Conservation (phyloP, 495 filamentous ascomycete genomes). For the Daldinia caldariorum region DNA sequence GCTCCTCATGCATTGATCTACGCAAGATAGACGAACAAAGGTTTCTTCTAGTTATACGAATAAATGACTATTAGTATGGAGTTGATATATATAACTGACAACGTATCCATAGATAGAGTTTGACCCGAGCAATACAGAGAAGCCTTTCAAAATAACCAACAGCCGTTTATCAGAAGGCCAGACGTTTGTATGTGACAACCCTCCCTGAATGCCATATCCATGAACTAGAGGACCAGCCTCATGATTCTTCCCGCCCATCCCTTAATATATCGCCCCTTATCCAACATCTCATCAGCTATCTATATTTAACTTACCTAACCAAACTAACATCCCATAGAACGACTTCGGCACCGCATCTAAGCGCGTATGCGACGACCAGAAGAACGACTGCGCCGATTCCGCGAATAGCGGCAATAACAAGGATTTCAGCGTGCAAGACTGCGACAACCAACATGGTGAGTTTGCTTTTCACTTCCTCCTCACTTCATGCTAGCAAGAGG, state of each 20-base stretch:
- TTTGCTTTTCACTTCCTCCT: background rate
- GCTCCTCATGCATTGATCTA: slow-evolving; percentile 3
- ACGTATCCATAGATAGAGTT: slow-evolving; percentile 16
- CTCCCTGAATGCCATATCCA: background rate
- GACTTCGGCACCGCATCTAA: slow-evolving; percentile 54
- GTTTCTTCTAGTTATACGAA: background rate
- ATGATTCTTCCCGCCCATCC: no score
- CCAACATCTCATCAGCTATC: background rate
- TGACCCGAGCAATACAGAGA: background rate
- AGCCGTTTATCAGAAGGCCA: slow-evolving; percentile 44
- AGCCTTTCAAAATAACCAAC: slow-evolving; percentile 55
- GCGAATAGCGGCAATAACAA: slow-evolving; percentile 46
- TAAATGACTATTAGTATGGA: background rate
- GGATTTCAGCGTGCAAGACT: slow-evolving; percentile 48
- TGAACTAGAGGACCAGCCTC: no score
- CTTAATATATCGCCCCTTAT: background rate
- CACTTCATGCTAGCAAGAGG: background rate
- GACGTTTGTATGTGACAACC: slow-evolving; percentile 56
- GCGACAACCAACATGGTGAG: slow-evolving; percentile 53
- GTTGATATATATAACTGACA: background rate
- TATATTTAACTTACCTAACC: background rate
- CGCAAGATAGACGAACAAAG: background rate
- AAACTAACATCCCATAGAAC: slow-evolving; percentile 38
- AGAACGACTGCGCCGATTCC: slow-evolving; percentile 52
- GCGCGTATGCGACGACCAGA: slow-evolving; percentile 54